Evolutionary conservation across 2,329 filamentous ascomycete genomes (phyloP), one percentile per base, ranked within the genome.

Genomic region (Penicillium sp.): DNA sequence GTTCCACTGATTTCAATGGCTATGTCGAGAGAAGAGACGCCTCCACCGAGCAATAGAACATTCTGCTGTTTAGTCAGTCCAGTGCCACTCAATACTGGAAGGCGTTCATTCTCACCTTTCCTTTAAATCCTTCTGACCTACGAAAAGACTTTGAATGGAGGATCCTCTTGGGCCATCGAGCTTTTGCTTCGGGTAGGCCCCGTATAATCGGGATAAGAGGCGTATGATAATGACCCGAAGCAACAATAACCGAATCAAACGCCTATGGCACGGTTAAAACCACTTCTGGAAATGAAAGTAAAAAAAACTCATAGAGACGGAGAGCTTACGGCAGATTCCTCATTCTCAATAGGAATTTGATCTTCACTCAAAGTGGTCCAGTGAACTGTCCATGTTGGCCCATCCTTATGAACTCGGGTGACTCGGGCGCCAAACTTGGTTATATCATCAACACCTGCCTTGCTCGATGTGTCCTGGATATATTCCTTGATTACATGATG

Each of bases 391-490:
- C 86, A 89, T 14, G 72, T 71, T 0, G 59, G 38, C 2, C 68
- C 72, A 0, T 69, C 65, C 64, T 87, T 88, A 1, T 62, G 58
- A 0, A 82, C 63, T 3, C 74, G 70, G 57, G 81, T 81, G 0
- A 89, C 86, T n/a, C 82, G 75, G 0, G 86, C 88, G 43, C 85
- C 74, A 62, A 83, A 87, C 0, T 73, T 65, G 0, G 83, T 84
- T 9, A 77, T 65, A 0, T 74, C 68, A 3, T 83, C 69, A 0
- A 87, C 80, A 0, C 79, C 80, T 1, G 80, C 77, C 1, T 76
- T 70, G 0, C 61, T 60, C 0, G 85, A 81, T 1, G 85, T 81
- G n/a, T 80, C 77, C 57, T 86, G 81, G 5, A 89, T 81, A 62
- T 89, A 89, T 2, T 80, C 72, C 34, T 81, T 80, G 9, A 89